Base-by-base conservation (phyloP, 345 rosid species). In the Euphorbia lathyris region DNA sequence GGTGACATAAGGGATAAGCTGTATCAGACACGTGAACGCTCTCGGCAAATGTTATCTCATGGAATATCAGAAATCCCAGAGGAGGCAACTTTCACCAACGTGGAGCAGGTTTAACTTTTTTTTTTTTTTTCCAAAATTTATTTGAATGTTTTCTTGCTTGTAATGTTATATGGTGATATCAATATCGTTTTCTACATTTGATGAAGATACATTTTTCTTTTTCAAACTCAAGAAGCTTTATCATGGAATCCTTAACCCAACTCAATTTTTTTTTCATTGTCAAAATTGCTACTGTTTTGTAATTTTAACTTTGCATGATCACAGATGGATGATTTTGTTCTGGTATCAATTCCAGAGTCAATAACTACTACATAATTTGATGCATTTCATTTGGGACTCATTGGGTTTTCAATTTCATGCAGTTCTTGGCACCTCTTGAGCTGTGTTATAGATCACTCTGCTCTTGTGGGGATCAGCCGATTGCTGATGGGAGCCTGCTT, bases 401-500 rank as follows among this genome's bases (percentile, higher is more conserved):
- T 66, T 56, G 0, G 58, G 38, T 65, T 67, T 76, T 74, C 8
- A 20, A 32, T 71, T 50, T 68, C 51, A 17, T 61, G 71, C 84
- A 90, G 97, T 88, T 93, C 85, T 79, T 93, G 91, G 97, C 89
- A 63, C 98, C 98, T 47, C 96, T 93, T 56, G 98, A 93, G 77
- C 90, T 91, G 58, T 91, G 97, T 76, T 93, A 93, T 81, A 82
- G 93, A 67, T 93, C 98, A 19, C 94, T 91, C 59, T 93, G 98
- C 73, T 63, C 85, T 32, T 91, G 98, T 52, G 98, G 98, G 70
- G 98, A 93, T 78, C 89, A 81, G 19, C 64, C 97, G 58, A 91
- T 93, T 79, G 97, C 98, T 72, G 98, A 93, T 81, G 98, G 98
- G 60, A 89, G 84, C 85, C 97, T 93, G 76, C 98, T 93, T 38